Percentiles rank a stretch among this genome's conserved stretches.
phyloP scores from a whole-genome alignment of 2,329 filamentous ascomycete species.

The Apiospora hydei region DNA sequence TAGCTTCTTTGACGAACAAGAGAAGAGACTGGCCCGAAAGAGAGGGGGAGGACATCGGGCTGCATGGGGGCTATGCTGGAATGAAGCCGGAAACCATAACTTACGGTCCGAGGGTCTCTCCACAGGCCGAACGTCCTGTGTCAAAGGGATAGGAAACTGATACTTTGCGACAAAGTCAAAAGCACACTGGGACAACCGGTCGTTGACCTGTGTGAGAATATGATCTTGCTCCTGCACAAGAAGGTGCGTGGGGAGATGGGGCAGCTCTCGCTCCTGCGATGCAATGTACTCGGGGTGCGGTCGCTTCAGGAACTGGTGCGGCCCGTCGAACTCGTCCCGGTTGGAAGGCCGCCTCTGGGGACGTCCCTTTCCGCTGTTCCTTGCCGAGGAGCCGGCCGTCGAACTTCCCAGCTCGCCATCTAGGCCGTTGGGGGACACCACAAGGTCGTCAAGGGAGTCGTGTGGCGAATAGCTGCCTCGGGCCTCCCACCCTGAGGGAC shows the following conservation, averaged over 20 bases:
- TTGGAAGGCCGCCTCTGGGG: conserved; percentile 72
- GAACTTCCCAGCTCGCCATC: conserved; percentile 57
- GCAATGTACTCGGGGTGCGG: conserved; percentile 76
- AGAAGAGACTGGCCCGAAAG: not conserved
- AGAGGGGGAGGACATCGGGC: too few species aligned
- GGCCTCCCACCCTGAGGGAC: conserved; percentile 55
- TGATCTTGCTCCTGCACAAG: conserved; percentile 85
- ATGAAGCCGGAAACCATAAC: not conserved
- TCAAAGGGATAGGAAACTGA: conserved; percentile 86
- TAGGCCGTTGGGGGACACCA: conserved; percentile 63
- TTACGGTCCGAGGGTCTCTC: conserved; percentile 43
- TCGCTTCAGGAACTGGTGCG: conserved; percentile 80
- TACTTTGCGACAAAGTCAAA: conserved; percentile 93
- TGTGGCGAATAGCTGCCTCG: conserved; percentile 62
- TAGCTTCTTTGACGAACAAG: conserved; percentile 52
- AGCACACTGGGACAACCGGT: conserved; percentile 82
- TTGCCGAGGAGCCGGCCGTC: conserved; percentile 42
- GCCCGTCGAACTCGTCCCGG: conserved; percentile 88
- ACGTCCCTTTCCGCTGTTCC: conserved; percentile 49
- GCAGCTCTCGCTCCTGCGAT: conserved; percentile 80
- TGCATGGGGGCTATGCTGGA: not conserved
- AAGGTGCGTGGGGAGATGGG: conserved; percentile 82
- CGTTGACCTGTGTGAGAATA: conserved; percentile 82
- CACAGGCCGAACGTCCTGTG: conserved; percentile 56
- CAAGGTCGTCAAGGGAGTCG: conserved; percentile 65